Conservation (phyloP, 2,329 filamentous ascomycete species). For the Lachnellula hyalina region DNA sequence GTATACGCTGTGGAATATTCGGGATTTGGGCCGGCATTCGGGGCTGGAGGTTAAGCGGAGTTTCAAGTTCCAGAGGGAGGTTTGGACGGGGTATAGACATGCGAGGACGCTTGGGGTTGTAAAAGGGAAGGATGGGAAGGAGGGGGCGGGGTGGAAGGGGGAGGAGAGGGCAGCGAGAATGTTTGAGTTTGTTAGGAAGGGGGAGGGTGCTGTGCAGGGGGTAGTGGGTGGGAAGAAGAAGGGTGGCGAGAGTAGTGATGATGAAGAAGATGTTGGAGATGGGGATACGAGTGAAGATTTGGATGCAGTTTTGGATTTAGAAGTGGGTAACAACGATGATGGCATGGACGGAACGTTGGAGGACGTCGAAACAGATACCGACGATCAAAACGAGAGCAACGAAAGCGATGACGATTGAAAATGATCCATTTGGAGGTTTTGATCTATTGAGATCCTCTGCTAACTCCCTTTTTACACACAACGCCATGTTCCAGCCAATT, state of each 20-base stretch:
- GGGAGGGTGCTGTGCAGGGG: constrained; percentile 37
- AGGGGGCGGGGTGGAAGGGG: constrained; percentile 49
- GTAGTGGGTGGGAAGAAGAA: constrained; percentile 29
- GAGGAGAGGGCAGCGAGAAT: constrained; percentile 51
- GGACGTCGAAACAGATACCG: constrained; percentile 25
- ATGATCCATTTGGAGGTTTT: background rate
- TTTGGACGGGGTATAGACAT: constrained; percentile 71
- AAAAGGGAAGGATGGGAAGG: constrained; percentile 44
- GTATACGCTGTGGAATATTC: constrained; percentile 93
- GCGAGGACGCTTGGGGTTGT: constrained; percentile 67
- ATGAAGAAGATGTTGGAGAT: constrained; percentile 21
- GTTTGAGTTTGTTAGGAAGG: constrained; percentile 58
- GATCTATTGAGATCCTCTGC: constrained; percentile 1
- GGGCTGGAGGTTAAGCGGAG: constrained; percentile 66
- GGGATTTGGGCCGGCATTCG: constrained; percentile 75
- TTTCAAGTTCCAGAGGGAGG: constrained; percentile 60
- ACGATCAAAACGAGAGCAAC: constrained; percentile 30
- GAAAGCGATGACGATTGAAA: constrained; percentile 15
- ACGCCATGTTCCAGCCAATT: constrained; percentile 6
- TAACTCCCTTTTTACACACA: constrained; percentile 2
- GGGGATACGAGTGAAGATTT: constrained; percentile 25
- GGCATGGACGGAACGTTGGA: constrained; percentile 31
- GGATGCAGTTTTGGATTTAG: constrained; percentile 20
- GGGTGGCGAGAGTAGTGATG: constrained; percentile 23
- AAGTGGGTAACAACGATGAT: constrained; percentile 24